Base-by-base conservation (phyloP, 2,329 filamentous ascomycete species). In the Ophiobolus disseminans region DNA sequence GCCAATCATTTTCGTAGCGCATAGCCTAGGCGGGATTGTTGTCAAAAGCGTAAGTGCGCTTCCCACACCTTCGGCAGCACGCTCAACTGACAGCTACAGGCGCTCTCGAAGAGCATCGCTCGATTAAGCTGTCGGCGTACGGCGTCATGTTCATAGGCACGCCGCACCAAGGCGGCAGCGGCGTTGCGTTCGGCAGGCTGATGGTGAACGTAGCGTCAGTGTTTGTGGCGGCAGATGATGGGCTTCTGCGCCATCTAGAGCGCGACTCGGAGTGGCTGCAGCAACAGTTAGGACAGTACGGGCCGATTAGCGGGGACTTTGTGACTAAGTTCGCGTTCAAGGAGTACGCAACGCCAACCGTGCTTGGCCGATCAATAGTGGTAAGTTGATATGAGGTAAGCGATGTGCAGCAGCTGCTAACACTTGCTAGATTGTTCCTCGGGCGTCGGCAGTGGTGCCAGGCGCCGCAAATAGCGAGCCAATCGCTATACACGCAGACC, bases 101-200 rank as follows among this genome's bases (percentile, higher is more conserved):
- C 30, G n/a, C 9, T 32, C 53, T 68, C 5, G 43, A 62, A 50
- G 51, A 72, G 40, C 64, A 69, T 32, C 60, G 55, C 40, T 58
- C 67, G 9, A 68, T 74, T 46, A 69, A 70, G 47, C 40, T 57
- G 23, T 75, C 67, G 19, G 75, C 70, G 40, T 70, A 73, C 55
- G 70, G 72, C 7, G 69, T 75, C 51, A 44, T 76, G 9, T 75
- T 76, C 55, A 68, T 75, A 50, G 72, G 72, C 20, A 76, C 72
- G 17, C 73, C 70, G 32, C 69, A 75, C 55, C 61, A 73, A 50
- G 73, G 71, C 43, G 66, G 69, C 36, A 65, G 60, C 35, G 66
- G 69, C 22, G 68, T 70, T 8, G 35, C 50, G 50, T 48, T 66
- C 2, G 66, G 66, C 26, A 59, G 52, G 47, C 40, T 68, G 13